phyloP scores from a whole-genome alignment of 2,329 filamentous ascomycete species.

The Purpureocillium takamizusanense region DNA sequence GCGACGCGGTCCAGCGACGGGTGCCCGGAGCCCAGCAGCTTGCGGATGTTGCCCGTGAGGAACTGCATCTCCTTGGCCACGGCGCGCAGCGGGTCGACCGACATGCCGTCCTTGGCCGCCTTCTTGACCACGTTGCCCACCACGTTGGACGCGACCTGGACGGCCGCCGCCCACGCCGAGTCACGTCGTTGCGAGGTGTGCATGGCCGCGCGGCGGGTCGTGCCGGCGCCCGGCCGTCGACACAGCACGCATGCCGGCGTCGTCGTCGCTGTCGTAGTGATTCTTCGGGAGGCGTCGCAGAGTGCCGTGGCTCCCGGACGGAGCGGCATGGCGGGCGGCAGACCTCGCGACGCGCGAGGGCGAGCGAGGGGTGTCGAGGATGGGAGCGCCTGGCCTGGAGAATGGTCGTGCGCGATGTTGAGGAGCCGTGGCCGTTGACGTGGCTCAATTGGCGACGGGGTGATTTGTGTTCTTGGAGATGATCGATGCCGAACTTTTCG shows the following conservation, averaged over 20 bases:
- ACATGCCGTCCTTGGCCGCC: conserved; percentile 55
- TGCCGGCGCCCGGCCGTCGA: conserved; percentile 22
- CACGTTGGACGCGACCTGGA: conserved; percentile 60
- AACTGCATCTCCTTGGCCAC: conserved; percentile 97
- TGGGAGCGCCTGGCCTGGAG: too few species aligned
- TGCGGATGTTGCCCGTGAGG: conserved; percentile 84
- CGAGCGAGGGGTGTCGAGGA: too few species aligned
- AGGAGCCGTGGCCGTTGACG: neutral
- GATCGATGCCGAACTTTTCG: conserved; percentile 8
- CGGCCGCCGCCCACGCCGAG: conserved; percentile 70
- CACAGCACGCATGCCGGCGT: conserved; percentile 21
- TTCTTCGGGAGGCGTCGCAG: conserved; percentile 23
- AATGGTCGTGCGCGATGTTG: neutral
- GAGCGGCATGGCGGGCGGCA: conserved; percentile 37
- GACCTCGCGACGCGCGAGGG: neutral
- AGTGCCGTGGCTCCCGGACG: conserved; percentile 43
- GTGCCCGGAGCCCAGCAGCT: conserved; percentile 88
- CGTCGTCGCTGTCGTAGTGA: too few species aligned
- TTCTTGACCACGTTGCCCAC: conserved; percentile 59
- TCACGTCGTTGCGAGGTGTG: conserved; percentile 35
- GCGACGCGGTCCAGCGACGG: conserved; percentile 89
- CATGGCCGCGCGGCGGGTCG: conserved; percentile 21
- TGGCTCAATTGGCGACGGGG: conserved; percentile 1
- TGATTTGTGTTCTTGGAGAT: too few species aligned
- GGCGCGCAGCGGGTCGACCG: conserved; percentile 77